These are phyloP conservation scores for Mycena sanguinolenta DNA, from an alignment of 768 basidiomycete genomes.

Conservation along the genomic window DNA sequence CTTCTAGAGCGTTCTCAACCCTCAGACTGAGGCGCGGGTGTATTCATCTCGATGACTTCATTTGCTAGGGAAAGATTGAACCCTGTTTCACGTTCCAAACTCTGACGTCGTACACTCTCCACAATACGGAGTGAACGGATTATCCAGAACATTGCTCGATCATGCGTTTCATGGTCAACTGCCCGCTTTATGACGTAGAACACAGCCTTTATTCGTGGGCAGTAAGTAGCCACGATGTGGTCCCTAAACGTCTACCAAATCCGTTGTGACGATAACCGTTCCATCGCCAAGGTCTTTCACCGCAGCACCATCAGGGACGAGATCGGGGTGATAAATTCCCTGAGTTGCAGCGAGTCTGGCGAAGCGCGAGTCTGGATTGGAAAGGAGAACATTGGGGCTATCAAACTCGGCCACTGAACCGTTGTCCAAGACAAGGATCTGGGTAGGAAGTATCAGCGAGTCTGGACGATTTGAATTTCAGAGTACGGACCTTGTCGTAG, in stretches of 20 bases:
- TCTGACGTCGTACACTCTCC: too few species aligned
- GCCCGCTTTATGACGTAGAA: too few species aligned
- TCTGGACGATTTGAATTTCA: neutral
- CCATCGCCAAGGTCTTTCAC: constrained; percentile 16
- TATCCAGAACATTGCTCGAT: too few species aligned
- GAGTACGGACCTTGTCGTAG: constrained; percentile 25
- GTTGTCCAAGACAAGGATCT: constrained; percentile 29
- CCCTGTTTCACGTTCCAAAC: too few species aligned
- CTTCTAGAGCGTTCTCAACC: too few species aligned
- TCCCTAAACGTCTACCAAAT: constrained; percentile 25
- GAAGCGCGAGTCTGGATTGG: constrained; percentile 29
- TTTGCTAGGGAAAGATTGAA: too few species aligned
- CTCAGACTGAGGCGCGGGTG: too few species aligned
- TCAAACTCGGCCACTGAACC: constrained; percentile 31
- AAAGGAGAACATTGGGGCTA: constrained; percentile 11
- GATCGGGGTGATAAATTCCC: constrained; percentile 29
- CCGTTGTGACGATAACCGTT: constrained; percentile 18
- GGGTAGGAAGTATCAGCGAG: neutral
- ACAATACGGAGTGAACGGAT: too few species aligned
- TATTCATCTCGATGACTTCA: too few species aligned
- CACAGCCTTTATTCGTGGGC: too few species aligned
- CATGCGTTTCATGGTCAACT: too few species aligned
- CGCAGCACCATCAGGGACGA: constrained; percentile 15
- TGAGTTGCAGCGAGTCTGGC: constrained; percentile 29
- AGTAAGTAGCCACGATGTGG: too few species aligned